Base-by-base conservation (phyloP, 2,329 filamentous ascomycete genomes). In the Xylaria sp. region DNA sequence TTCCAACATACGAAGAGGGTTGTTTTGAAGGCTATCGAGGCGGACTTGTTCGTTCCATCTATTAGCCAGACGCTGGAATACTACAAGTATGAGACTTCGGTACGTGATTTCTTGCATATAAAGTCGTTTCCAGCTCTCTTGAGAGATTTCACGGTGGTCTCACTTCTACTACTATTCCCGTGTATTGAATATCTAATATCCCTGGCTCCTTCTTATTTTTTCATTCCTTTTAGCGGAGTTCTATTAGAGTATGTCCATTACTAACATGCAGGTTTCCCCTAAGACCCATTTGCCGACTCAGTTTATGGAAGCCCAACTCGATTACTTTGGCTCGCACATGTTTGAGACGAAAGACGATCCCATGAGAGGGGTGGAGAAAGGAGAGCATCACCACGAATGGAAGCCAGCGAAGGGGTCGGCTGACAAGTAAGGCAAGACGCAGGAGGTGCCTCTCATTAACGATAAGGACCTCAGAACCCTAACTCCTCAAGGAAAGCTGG, bases 301-400 rank as follows among this genome's bases (percentile, higher is more conserved):
- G 66, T 92, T 93, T 75, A 90, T 90, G 81, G 90, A 92, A 79
- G 90, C 90, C 0, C 86, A 93, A 80, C 80, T 93, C 77, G 90
- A 92, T 76, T 92, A 89, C 75, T 93, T 93, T 76, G 90, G 91
- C 0, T 84, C 85, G 46, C 90, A 92, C 77, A 87, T 86, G 81
- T 92, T 87, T 76, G 89, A 92, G 75, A 82, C 84, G 70, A 86
- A 86, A 72, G 84, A 83, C 1, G 86, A 90, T 56, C 83, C 82
- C 58, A 80, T 84, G 2, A 84, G 86, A 1, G 79, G 83, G 67
- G 83, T 87, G 1, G 80, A 80, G 70, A 89, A 86, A 71, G 89
- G 89, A 1, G 84, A 85, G 73, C 84, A 89, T 77, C 89, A 90
- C 75, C 90, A 87, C 74, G 89, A 91, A 78, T 91, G 89, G 89